These are phyloP conservation scores for Pilatotrama ljubarskyi DNA, from an alignment of 768 basidiomycete species.

Conservation along the genomic window DNA sequence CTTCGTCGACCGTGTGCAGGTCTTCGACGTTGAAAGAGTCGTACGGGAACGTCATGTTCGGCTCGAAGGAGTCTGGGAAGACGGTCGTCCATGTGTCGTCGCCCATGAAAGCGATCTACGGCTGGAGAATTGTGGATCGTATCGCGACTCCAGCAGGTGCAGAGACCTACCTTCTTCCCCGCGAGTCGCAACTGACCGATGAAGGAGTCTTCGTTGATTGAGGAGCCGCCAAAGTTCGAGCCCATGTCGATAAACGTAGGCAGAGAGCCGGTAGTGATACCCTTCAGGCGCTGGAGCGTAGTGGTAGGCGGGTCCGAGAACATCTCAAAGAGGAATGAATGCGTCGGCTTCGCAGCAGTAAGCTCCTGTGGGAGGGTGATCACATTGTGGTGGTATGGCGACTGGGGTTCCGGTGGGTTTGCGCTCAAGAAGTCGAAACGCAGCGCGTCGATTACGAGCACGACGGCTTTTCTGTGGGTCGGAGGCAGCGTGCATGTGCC, in stretches of 20 bases:
- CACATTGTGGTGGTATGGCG: constrained; percentile 78
- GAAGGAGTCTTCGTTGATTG: constrained; percentile 86
- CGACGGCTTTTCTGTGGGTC: constrained; percentile 77
- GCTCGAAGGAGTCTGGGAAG: constrained; percentile 74
- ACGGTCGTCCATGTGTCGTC: constrained; percentile 96
- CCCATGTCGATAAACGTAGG: constrained; percentile 97
- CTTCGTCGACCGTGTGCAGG: constrained; percentile 91
- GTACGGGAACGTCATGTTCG: constrained; percentile 78
- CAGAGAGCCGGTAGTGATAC: constrained; percentile 89
- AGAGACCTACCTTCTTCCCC: constrained; percentile 56
- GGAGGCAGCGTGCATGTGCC: constrained; percentile 49
- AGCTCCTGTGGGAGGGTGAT: constrained; percentile 78
- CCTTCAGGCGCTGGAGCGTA: constrained; percentile 94
- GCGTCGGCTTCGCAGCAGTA: constrained; percentile 57
- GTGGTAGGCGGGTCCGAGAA: constrained; percentile 94
- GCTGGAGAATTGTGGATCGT: constrained; percentile 24
- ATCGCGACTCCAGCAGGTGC: neutral
- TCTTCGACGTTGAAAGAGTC: constrained; percentile 99
- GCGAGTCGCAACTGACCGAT: constrained; percentile 66
- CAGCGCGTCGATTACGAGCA: constrained; percentile 89
- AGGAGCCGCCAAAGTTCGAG: constrained; percentile 85
- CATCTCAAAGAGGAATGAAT: constrained; percentile 86
- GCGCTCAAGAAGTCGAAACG: constrained; percentile 92
- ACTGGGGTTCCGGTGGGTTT: constrained; percentile 58
- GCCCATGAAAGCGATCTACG: constrained; percentile 85